phyloP scores from a whole-genome alignment of 169 alveolate genomes.

The Plasmodium ovale region DNA sequence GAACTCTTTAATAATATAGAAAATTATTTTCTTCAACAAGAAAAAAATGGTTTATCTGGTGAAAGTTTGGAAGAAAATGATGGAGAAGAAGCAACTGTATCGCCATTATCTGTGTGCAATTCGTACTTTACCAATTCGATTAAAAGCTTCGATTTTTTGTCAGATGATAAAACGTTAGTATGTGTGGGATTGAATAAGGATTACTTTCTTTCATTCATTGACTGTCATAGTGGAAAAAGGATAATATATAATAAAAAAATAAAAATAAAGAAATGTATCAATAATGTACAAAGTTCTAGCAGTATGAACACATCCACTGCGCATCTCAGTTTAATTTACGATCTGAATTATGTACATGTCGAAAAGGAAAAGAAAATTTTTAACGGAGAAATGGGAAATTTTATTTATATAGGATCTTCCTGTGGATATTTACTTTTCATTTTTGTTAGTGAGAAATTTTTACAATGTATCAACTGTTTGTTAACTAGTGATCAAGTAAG shows the following conservation, averaged over 20 bases:
- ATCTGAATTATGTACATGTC: slow-evolving; percentile 42
- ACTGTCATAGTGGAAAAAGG: slow-evolving; percentile 39
- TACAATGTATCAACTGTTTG: slow-evolving; percentile 18
- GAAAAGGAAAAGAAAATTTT: slow-evolving; percentile 48
- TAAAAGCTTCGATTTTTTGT: slow-evolving; percentile 56
- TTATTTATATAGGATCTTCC: slow-evolving; percentile 48
- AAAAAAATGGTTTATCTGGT: not conserved
- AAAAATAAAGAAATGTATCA: slow-evolving; percentile 19
- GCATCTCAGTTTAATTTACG: slow-evolving; percentile 22
- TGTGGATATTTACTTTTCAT: slow-evolving; percentile 61
- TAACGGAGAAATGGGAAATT: slow-evolving; percentile 56
- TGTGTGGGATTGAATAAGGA: slow-evolving; percentile 67
- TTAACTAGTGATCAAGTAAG: slow-evolving; percentile 29
- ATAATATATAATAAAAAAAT: slow-evolving; percentile 49
- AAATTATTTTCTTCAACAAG: slow-evolving; percentile 38
- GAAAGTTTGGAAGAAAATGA: slow-evolving; percentile 15
- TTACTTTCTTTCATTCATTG: slow-evolving; percentile 67
- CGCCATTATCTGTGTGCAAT: slow-evolving; percentile 40
- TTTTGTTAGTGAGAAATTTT: slow-evolving; percentile 53
- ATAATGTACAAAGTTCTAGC: not conserved
- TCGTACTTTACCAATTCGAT: slow-evolving; percentile 45
- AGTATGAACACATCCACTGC: slow-evolving; percentile 8
- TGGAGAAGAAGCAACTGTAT: slow-evolving; percentile 31
- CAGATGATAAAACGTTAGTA: slow-evolving; percentile 54
- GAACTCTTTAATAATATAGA: slow-evolving; percentile 63